These are phyloP conservation scores for Aureobasidium sp. DNA, from an alignment of 2,329 filamentous ascomycete species.

Conservation along the genomic window DNA sequence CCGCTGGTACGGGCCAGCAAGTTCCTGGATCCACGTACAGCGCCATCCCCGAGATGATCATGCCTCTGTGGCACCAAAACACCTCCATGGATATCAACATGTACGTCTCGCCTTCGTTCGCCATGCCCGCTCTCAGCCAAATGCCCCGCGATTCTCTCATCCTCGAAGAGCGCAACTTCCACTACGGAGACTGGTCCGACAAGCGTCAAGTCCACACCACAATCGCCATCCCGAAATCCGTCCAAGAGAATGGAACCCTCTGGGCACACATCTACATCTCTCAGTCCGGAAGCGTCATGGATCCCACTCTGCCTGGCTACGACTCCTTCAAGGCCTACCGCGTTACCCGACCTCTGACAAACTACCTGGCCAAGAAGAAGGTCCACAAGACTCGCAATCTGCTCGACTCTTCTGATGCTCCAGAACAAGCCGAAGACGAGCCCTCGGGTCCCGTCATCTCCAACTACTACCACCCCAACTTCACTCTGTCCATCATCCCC, in stretches of 20 bases:
- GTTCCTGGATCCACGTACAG: constrained; percentile 41
- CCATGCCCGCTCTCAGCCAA: constrained; percentile 59
- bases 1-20: constrained; percentile 12
- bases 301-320: constrained; percentile 66
- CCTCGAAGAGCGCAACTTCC: constrained; percentile 72
- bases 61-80: constrained; percentile 81
- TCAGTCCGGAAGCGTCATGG: constrained; percentile 65
- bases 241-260: constrained; percentile 87
- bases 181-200: constrained; percentile 71
- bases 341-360: constrained; percentile 77
- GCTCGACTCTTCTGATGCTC: constrained; percentile 47
- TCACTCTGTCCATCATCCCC: constrained; percentile 80
- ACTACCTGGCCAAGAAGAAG: constrained; percentile 90
- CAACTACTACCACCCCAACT: constrained; percentile 92
- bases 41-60: constrained; percentile 61
- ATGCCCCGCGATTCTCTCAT: constrained; percentile 63
- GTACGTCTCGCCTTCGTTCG: constrained; percentile 71
- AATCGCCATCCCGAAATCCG: constrained; percentile 68
- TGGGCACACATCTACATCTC: constrained; percentile 92
- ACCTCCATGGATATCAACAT: constrained; percentile 75
- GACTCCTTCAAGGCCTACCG: constrained; percentile 71
- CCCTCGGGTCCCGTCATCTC: constrained; percentile 61
- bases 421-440: constrained; percentile 47
- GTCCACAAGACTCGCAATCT: constrained; percentile 79
- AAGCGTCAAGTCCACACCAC: constrained; percentile 68